Conservation (phyloP, 148 eudicot genomes). For the Amaranthus hypochondriacus region DNA sequence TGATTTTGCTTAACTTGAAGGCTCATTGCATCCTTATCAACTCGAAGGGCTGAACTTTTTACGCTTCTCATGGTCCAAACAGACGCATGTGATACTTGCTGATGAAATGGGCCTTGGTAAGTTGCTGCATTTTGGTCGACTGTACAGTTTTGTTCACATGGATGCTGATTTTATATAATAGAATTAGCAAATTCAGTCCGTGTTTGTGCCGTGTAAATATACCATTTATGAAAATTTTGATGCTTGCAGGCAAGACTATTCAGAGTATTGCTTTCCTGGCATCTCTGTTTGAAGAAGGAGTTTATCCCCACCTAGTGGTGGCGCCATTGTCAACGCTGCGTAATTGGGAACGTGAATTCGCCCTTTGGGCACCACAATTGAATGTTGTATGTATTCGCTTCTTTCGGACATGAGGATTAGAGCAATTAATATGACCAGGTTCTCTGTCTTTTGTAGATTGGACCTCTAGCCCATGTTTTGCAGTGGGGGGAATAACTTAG, state of each 20-base stretch:
- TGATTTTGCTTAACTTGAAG: constrained; percentile 34
- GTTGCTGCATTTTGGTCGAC: neutral
- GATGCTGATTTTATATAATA: neutral
- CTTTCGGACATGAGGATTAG: constrained; percentile 5
- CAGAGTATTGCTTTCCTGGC: constrained; percentile 96
- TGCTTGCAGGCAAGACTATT: constrained; percentile 88
- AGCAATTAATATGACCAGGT: neutral
- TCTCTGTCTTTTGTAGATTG: constrained; percentile 12
- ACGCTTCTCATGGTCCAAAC: constrained; percentile 92
- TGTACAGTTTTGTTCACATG: neutral
- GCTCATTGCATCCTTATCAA: constrained; percentile 92
- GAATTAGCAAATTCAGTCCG: neutral
- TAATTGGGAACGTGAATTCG: constrained; percentile 99
- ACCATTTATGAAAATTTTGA: neutral
- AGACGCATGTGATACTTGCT: constrained; percentile 97
- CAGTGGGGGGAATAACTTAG: too few relatives aligned
- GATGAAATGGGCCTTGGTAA: constrained; percentile 99
- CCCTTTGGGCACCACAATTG: constrained; percentile 96
- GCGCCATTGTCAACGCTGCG: constrained; percentile 97
- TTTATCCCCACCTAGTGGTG: constrained; percentile 79
- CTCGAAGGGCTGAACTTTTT: constrained; percentile 96
- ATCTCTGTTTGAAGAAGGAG: constrained; percentile 66
- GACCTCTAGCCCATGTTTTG: neutral
- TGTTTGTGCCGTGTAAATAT: neutral
- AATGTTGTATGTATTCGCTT: constrained; percentile 72